A percentile compares a stretch with the other conserved stretches of the same genome.
Conservation (phyloP, 768 basidiomycete species). For the Panaeolus papilionaceus region DNA sequence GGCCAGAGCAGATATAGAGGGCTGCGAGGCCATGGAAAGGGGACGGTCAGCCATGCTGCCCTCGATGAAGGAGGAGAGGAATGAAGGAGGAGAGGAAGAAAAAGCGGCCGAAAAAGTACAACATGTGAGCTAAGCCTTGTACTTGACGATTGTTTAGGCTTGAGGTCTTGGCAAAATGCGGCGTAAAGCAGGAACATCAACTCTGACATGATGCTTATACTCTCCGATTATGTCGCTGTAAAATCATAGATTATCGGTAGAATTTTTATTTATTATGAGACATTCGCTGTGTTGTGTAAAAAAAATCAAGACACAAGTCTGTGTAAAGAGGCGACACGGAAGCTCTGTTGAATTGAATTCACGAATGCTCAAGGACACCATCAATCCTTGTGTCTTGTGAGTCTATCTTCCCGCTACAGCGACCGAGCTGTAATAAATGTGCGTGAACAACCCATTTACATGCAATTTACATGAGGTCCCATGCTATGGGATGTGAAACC, state of each 20-base stretch:
- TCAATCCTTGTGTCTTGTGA: too few relatives aligned
- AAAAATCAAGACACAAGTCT: too few relatives aligned
- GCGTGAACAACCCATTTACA: too few relatives aligned
- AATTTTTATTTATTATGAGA: too few relatives aligned
- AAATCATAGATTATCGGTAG: neutral
- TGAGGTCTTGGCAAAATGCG: neutral
- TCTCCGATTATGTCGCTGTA: slow-evolving; percentile 3
- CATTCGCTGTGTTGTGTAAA: too few relatives aligned
- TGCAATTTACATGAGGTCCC: too few relatives aligned
- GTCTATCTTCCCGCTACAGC: too few relatives aligned
- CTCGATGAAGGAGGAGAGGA: neutral
- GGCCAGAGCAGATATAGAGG: slow-evolving; percentile 3
- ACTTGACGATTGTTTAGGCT: slow-evolving; percentile 1
- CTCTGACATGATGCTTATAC: neutral
- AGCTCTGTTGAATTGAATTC: too few relatives aligned
- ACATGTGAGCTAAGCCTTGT: slow-evolving; percentile 4
- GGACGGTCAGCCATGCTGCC: slow-evolving; percentile 8
- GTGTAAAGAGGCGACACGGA: too few relatives aligned
- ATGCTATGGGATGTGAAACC: too few relatives aligned
- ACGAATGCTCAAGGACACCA: too few relatives aligned
- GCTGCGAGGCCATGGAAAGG: neutral
- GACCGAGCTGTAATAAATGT: too few relatives aligned
- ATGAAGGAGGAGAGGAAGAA: neutral
- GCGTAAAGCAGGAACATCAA: neutral
- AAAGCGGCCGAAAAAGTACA: neutral